Percentiles rank a stretch among this genome's conserved stretches.
Evolutionary conservation across 169 alveolate species (phyloP).

Genomic region (Cryptosporidium sp.): DNA sequence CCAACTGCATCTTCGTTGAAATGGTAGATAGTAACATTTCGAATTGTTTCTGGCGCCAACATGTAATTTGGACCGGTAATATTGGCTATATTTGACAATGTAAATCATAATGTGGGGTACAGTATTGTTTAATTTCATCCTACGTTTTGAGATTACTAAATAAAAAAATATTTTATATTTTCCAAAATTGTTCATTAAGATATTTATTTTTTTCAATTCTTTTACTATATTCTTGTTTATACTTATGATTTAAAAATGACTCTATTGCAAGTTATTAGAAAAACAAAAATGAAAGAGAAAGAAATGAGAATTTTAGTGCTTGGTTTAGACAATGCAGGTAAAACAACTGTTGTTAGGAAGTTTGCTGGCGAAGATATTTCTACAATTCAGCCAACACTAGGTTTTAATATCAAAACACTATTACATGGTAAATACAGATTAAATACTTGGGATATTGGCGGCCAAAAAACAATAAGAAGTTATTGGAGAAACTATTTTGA

Average conservation of each 20-base stretch:
- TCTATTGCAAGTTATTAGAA: conserved; percentile 91
- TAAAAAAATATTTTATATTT: neutral
- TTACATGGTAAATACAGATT: conserved; percentile 84
- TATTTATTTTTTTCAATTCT: neutral
- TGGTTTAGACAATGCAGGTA: conserved; percentile 98
- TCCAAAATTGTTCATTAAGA: neutral
- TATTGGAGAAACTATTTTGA: conserved; percentile 99
- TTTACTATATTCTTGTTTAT: neutral
- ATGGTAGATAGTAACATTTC: conserved; percentile 17
- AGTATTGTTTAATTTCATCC: neutral
- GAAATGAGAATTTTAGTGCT: conserved; percentile 94
- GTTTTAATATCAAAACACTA: conserved; percentile 85
- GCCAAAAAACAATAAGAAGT: conserved; percentile 97
- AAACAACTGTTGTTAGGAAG: conserved; percentile 94
- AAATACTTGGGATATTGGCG: conserved; percentile 99
- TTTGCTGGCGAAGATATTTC: conserved; percentile 93
- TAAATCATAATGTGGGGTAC: conserved; percentile 1
- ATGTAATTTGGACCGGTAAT: conserved; percentile 24
- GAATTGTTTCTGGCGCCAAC: conserved; percentile 1
- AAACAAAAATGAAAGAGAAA: conserved; percentile 92
- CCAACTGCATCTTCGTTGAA: conserved; percentile 36
- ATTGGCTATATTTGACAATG: conserved; percentile 31
- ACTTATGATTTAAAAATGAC: conserved; percentile 85
- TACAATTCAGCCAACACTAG: conserved; percentile 94
- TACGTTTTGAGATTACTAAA: neutral